Evolutionary conservation across 352 stramenopile species (phyloP), one percentile per base, ranked within the genome.

Genomic region (Aphanomyces euteiches): DNA sequence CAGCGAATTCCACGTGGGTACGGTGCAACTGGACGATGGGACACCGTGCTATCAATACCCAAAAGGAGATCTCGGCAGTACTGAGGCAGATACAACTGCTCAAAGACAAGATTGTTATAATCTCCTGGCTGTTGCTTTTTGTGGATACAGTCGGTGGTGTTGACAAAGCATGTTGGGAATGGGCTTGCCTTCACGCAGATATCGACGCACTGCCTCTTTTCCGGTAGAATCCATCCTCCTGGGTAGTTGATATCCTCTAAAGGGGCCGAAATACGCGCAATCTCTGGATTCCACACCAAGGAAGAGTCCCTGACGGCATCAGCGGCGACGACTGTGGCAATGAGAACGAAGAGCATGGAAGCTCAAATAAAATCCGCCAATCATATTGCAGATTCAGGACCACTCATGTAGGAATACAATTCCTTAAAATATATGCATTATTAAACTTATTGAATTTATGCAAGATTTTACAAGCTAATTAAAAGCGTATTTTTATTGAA

Each of bases 71-170:
- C 85, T 38, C 85, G 85, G 72, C 85, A 92, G 71, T 84, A 92
- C 76, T 92, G 83, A 75, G 85, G 85, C 53, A 88, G 77, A 71
- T 87, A 92, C 68, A 90, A 72, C 73, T 92, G 80, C 74, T 92
- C 83, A 10, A 92, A 74, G 56, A 90, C 67, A 58, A 92, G 69
- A 66, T 84, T 88, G 77, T 90, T 83, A 47, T 86, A 90, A 75
- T 90, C 82, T 34, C 83, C 80, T 5, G 82, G 78, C 48, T 75
- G 74, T 74, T 87, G 80, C 58, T 84, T 75, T 77, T 90, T 90
- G 56, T 83, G 74, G 66, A 89, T 75, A 57, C 84, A 90, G 12
- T 78, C 74, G 37, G 78, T 74, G 54, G 82, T 76, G 61, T 77
- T 75, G 4, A 79, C 90, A 37, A 88, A 72, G 54, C 84, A 92